phyloP scores from a whole-genome alignment of 2,329 filamentous ascomycete species.

The Cladosporium sp. region DNA sequence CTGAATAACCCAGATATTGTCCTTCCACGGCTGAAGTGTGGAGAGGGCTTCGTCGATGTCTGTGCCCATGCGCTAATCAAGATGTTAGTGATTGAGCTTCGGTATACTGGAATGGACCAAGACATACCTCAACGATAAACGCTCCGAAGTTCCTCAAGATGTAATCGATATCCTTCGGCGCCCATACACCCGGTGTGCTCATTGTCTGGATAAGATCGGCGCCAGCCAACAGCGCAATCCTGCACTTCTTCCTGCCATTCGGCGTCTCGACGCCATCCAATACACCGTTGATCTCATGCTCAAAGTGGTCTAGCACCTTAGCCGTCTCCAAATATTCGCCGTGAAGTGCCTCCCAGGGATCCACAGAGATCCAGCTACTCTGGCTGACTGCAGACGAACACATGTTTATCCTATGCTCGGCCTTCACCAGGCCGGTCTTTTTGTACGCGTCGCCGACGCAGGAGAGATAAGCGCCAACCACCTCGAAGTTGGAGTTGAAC shows the following conservation, averaged over 20 bases:
- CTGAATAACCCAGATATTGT: constrained; percentile 82
- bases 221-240: constrained; percentile 76
- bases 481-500: constrained; percentile 70
- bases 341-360: constrained; percentile 83
- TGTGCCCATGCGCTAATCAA: constrained; percentile 78
- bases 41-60: constrained; percentile 82
- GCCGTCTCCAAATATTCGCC: constrained; percentile 83
- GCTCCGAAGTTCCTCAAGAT: constrained; percentile 78
- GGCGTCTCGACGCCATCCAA: constrained; percentile 65
- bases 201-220: constrained; percentile 48
- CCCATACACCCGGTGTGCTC: constrained; percentile 63
- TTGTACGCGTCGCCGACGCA: constrained; percentile 73
- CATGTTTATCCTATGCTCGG: constrained; percentile 74
- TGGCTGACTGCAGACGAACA: constrained; percentile 74
- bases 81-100: constrained; percentile 45
- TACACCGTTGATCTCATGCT: constrained; percentile 78
- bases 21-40: constrained; percentile 72
- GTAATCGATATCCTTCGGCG: constrained; percentile 74
- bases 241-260: constrained; percentile 62
- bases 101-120: neutral
- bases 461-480: constrained; percentile 77
- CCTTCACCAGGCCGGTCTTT: constrained; percentile 70
- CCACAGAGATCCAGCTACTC: constrained; percentile 74
- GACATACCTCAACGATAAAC: constrained; percentile 60
- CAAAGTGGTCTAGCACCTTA: constrained; percentile 82